Percentiles rank a stretch among this genome's conserved stretches.
phyloP scores from a whole-genome alignment of 352 stramenopile genomes.

The Phytophthora melonis region DNA sequence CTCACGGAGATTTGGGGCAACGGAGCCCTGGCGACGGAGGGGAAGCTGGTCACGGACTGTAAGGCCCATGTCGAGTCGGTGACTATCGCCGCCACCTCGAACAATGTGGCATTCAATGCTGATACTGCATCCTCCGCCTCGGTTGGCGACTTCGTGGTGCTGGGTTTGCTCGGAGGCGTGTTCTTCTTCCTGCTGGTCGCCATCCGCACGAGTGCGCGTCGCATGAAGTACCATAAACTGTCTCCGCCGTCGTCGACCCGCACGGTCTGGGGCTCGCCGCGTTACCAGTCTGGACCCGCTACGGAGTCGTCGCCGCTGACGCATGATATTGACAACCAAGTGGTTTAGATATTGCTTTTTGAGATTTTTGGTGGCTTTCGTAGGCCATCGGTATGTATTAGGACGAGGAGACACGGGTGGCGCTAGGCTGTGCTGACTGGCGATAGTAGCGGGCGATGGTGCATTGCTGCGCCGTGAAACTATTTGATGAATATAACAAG shows the following conservation, averaged over 20 bases:
- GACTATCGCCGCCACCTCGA: neutral
- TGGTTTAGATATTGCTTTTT: constrained; percentile 21
- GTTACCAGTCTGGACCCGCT: constrained; percentile 13
- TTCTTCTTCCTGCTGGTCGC: constrained; percentile 30
- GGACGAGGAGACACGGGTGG: neutral
- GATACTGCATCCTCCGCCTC: neutral
- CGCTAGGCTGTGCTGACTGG: neutral
- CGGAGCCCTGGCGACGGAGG: constrained; percentile 45
- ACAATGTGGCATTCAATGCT: constrained; percentile 4
- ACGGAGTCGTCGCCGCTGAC: constrained; percentile 21
- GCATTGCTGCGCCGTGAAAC: neutral
- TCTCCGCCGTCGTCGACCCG: constrained; percentile 11
- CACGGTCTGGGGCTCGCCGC: constrained; percentile 8
- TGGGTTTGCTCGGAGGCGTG: constrained; percentile 26
- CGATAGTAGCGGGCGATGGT: neutral
- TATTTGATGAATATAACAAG: constrained; percentile 4
- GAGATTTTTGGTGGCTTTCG: constrained; percentile 16
- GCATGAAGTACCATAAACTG: constrained; percentile 35
- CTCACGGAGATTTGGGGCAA: constrained; percentile 59
- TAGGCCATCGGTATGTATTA: constrained; percentile 26
- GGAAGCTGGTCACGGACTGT: constrained; percentile 49
- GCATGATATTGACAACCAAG: constrained; percentile 30
- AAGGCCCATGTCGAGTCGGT: constrained; percentile 6
- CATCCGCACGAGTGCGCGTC: constrained; percentile 22
- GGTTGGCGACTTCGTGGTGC: constrained; percentile 14